phyloP scores from a whole-genome alignment of 2,329 filamentous ascomycete genomes.

The Aureobasidium mangrovei region DNA sequence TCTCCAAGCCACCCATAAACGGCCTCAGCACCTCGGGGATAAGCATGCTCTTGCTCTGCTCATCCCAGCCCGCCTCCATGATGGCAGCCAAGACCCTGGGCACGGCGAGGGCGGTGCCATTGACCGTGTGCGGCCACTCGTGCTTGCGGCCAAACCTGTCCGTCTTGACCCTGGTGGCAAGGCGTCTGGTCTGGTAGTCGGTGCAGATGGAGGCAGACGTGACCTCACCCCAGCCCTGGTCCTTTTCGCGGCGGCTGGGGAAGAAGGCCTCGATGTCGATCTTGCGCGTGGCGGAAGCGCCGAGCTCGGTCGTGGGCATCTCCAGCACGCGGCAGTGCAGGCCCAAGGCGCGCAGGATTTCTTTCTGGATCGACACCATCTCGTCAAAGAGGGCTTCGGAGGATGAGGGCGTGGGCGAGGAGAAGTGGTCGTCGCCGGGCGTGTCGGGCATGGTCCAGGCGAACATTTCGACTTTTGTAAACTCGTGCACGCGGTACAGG shows the following conservation, averaged over 20 bases:
- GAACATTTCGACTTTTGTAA: conserved; percentile 97
- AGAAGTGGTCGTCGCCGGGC: conserved; percentile 22
- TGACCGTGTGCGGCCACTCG: conserved; percentile 79
- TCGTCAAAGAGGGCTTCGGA: conserved; percentile 64
- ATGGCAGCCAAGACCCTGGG: conserved; percentile 83
- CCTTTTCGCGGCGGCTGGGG: conserved; percentile 60
- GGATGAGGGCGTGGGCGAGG: conserved; percentile 23
- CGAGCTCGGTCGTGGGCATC: conserved; percentile 84
- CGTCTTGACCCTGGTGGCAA: conserved; percentile 63
- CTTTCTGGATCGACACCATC: conserved; percentile 77
- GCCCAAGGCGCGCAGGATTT: conserved; percentile 67
- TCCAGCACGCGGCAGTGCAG: conserved; percentile 83
- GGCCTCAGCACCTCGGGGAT: conserved; percentile 71
- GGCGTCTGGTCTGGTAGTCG: conserved; percentile 81
- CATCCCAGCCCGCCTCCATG: conserved; percentile 84
- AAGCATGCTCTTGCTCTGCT: conserved; percentile 53
- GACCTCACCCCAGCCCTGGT: conserved; percentile 83
- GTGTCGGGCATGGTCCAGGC: conserved; percentile 66
- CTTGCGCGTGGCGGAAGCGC: conserved; percentile 79
- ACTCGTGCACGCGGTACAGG: conserved; percentile 93
- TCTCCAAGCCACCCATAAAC: conserved; percentile 72
- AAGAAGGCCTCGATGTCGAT: conserved; percentile 92
- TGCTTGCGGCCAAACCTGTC: conserved; percentile 41
- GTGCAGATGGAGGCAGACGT: conserved; percentile 86
- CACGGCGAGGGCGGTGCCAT: conserved; percentile 87